Evolutionary conservation across 108 stramenopile species (phyloP).

Genomic region (Epithemia pelagica): DNA sequence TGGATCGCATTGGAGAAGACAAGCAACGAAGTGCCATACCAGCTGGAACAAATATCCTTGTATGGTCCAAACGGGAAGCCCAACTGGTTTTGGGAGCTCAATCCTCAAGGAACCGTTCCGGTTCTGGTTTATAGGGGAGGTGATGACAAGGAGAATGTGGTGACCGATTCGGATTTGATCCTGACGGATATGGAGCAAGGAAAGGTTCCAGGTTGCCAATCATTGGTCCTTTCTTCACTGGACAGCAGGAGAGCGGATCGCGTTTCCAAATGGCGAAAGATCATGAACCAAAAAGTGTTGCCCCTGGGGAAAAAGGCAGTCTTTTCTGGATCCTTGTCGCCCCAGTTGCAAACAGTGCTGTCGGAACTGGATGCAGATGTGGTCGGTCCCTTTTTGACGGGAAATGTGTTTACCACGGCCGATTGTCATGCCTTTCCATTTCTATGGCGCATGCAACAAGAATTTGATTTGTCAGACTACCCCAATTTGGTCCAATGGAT

Average conservation of each 20-base stretch:
- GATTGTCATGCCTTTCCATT: constrained; percentile 84
- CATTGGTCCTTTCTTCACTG: not conserved
- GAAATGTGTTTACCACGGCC: constrained; percentile 59
- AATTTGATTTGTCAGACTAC: constrained; percentile 42
- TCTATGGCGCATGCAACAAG: constrained; percentile 71
- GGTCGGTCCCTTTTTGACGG: constrained; percentile 44
- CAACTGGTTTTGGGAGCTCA: constrained; percentile 77
- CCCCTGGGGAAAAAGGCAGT: constrained; percentile 73
- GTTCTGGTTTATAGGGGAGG: constrained; percentile 38
- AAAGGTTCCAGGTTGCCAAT: constrained; percentile 3
- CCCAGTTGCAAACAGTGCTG: constrained; percentile 44
- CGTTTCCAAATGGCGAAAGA: constrained; percentile 42
- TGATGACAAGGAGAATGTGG: constrained; percentile 13
- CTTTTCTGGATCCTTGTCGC: constrained; percentile 26
- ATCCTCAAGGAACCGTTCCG: constrained; percentile 68
- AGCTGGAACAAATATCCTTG: constrained; percentile 55
- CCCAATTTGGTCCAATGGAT: constrained; percentile 49
- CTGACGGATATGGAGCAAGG: constrained; percentile 42
- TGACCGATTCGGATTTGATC: constrained; percentile 69
- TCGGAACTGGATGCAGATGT: constrained; percentile 43
- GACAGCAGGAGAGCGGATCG: not conserved
- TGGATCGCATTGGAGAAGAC: constrained; percentile 70
- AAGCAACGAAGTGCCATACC: constrained; percentile 33
- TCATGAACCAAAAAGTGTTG: constrained; percentile 31
- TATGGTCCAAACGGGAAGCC: constrained; percentile 79